Percentiles rank a stretch among this genome's conserved stretches.
Evolutionary conservation across 768 basidiomycete genomes (phyloP).

Genomic region (Serendipita indica): DNA sequence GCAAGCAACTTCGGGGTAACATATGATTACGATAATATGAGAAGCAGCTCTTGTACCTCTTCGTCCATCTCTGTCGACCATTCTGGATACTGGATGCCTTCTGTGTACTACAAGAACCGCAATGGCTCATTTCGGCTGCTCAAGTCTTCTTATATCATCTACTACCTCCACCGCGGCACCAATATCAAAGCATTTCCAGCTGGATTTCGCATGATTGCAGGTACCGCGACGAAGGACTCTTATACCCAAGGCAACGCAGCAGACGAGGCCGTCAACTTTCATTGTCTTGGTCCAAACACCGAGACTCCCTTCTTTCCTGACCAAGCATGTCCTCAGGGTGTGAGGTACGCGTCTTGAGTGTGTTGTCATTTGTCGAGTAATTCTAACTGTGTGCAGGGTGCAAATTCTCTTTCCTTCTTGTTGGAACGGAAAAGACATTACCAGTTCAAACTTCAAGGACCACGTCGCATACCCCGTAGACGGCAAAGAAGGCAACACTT

Average conservation of each 20-base stretch:
- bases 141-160: constrained; percentile 7
- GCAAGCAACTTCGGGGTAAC: constrained; percentile 5
- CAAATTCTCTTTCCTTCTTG: constrained; percentile 24
- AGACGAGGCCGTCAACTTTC: neutral
- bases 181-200: constrained; percentile 9
- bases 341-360: neutral
- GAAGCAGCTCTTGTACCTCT: neutral
- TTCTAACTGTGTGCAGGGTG: neutral
- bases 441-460: constrained; percentile 26
- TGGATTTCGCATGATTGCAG: constrained; percentile 11
- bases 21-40: constrained; percentile 2
- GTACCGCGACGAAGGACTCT: neutral
- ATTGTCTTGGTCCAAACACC: neutral
- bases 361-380: neutral
- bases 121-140: neutral
- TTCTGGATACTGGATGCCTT: neutral
- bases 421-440: constrained; percentile 29
- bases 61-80: neutral
- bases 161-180: constrained; percentile 11
- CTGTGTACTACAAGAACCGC: neutral
- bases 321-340: neutral
- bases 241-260: neutral
- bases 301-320: neutral
- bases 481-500: constrained; percentile 1
- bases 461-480: constrained; percentile 22